Percentiles rank a stretch among this genome's conserved stretches.
These are phyloP conservation scores for Alternaria novae-zelandiae DNA, from an alignment of 2,329 filamentous ascomycete species.

Conservation along the genomic window DNA sequence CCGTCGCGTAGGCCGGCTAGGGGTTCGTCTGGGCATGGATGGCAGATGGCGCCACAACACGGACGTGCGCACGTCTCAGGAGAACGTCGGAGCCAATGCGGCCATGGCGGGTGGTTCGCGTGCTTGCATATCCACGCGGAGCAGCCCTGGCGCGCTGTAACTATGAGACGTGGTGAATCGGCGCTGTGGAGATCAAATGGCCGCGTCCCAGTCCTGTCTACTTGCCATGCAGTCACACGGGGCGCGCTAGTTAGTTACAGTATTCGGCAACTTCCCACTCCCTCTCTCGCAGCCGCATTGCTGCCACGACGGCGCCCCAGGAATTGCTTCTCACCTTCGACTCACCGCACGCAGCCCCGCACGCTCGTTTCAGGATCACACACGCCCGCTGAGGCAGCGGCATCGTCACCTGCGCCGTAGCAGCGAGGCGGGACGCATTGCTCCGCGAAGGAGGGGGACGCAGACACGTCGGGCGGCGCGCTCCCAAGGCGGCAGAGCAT, in stretches of 20 bases:
- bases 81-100: slow-evolving; percentile 29
- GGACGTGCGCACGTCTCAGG: slow-evolving; percentile 34
- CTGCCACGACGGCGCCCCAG: slow-evolving; percentile 14
- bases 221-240: slow-evolving; percentile 3
- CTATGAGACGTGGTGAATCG: neutral
- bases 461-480: slow-evolving; percentile 16
- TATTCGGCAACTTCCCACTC: slow-evolving; percentile 27
- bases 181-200: neutral
- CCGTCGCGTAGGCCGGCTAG: neutral
- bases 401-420: neutral
- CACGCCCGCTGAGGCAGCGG: neutral
- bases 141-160: slow-evolving; percentile 2
- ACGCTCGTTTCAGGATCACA: slow-evolving; percentile 17
- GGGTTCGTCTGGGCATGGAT: neutral
- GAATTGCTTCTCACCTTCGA: neutral
- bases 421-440: neutral
- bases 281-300: slow-evolving; percentile 19
- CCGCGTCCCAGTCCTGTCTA: neutral
- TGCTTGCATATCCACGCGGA: slow-evolving; percentile 14
- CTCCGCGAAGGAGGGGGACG: slow-evolving; percentile 6
- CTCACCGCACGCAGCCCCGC: slow-evolving; percentile 14
- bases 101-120: slow-evolving; percentile 11
- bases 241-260: slow-evolving; percentile 10
- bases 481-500: slow-evolving; percentile 12
- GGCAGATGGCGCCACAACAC: slow-evolving; percentile 16